phyloP scores from a whole-genome alignment of 1,284 basidiomycete species.

The Tranzscheliella williamsii region DNA sequence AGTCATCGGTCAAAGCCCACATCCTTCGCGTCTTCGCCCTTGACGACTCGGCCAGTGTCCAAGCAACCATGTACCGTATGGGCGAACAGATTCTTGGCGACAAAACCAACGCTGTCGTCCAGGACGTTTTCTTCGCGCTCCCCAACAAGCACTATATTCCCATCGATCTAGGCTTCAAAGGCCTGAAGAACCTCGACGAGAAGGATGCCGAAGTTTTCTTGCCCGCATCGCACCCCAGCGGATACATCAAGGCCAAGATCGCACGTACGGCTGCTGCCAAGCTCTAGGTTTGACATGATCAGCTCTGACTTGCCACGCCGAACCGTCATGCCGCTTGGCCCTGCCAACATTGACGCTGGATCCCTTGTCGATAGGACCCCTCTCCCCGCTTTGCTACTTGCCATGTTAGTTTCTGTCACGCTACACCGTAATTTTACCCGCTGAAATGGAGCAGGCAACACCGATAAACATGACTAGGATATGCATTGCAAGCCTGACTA shows the following conservation, averaged over 20 bases:
- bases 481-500: no score
- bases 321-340: no score
- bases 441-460: no score
- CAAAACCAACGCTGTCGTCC: constrained; percentile 67
- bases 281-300: no score
- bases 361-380: no score
- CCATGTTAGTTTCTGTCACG: constrained; percentile 2
- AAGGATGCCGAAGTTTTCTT: constrained; percentile 54
- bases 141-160: constrained; percentile 72
- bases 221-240: constrained; percentile 50
- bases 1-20: constrained; percentile 67
- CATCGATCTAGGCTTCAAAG: constrained; percentile 50
- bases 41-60: constrained; percentile 88
- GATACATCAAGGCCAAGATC: constrained; percentile 53
- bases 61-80: constrained; percentile 92
- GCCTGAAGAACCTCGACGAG: constrained; percentile 47
- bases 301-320: no score
- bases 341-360: no score
- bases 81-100: constrained; percentile 68
- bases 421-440: constrained; percentile 10
- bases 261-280: constrained; percentile 30
- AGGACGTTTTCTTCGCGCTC: constrained; percentile 73
- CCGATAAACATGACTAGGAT: no score
- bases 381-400: no score
- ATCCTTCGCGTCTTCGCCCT: constrained; percentile 82